Evolutionary conservation across 768 basidiomycete species (phyloP), one percentile per base, ranked within the genome.

Genomic region (Mycena metata): DNA sequence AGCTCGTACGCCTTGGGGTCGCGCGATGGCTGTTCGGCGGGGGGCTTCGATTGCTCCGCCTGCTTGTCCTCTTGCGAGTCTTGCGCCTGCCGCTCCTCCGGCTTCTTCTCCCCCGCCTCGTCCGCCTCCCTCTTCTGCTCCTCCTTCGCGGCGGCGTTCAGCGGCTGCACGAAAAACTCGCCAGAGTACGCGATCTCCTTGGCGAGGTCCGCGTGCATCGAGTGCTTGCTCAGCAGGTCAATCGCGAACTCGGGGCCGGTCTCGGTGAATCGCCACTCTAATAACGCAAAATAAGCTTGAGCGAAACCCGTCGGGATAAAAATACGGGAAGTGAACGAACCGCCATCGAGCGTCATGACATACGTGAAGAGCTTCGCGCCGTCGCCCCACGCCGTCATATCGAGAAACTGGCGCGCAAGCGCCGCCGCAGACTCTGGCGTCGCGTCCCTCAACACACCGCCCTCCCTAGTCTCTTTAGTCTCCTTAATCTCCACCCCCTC

Each of bases 141-240:
- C 19, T 47, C 30, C 5, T 23, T 57, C 7, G 56, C 23, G 5
- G 45, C 5, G 33, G 7, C 76, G 6, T 74, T 72, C 24, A 56
- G 52, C 46, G 72, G 74, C 11, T 74, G 73, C n/a, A 81, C 76
- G 55, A 81, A 80, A 66, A 81, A 81, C 65, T 84, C 83, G 49
- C 83, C 84, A 43, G 81, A 81, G 73, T 76, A 85, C 7, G 83
- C 81, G 68, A 85, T 81, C 64, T 82, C 83, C 49, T 77, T 73
- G 45, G 81, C 76, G 26, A 83, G 82, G 69, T 84, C 79, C 35
- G 83, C 79, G 72, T 85, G 84, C 83, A 84, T 84, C 10, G 80
- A 81, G 64, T 84, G 83, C 66, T 85, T 85, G 72, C 80, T 82
- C 30, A 84, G 71, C 49, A 84, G 66, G 60, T 83, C 80, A 52